phyloP scores from a whole-genome alignment of 108 stramenopile species.

The Discostella stelligeroides region DNA sequence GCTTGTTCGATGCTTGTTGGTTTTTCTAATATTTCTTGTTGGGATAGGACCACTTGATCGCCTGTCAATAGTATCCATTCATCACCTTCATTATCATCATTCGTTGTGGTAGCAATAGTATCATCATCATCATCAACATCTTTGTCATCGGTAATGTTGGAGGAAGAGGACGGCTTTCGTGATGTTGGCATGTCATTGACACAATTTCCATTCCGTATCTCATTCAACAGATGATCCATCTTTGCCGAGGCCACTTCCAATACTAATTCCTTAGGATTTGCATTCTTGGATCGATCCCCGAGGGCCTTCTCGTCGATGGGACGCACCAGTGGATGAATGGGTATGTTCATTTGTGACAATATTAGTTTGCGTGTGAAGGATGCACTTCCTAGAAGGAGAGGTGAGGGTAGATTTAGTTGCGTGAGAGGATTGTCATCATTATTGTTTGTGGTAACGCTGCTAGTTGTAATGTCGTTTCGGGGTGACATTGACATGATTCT shows the following conservation, averaged over 20 bases:
- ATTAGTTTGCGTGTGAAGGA: conserved; percentile 86
- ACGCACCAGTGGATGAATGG: conserved; percentile 61
- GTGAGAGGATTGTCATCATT: conserved; percentile 27
- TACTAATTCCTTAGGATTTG: conserved; percentile 58
- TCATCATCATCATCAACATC: neutral
- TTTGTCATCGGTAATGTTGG: neutral
- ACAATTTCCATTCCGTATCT: conserved; percentile 45
- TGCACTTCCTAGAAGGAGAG: conserved; percentile 74
- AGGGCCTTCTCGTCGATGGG: conserved; percentile 81
- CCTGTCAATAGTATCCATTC: conserved; percentile 74
- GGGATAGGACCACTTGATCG: conserved; percentile 85
- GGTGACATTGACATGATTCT: too few relatives aligned
- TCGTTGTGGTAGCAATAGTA: too few relatives aligned
- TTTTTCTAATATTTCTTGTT: conserved; percentile 77
- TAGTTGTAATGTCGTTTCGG: too few relatives aligned
- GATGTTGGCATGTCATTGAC: conserved; percentile 48
- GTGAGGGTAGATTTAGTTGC: conserved; percentile 55
- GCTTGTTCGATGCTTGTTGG: conserved; percentile 72
- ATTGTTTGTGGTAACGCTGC: neutral
- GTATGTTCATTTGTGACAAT: conserved; percentile 78
- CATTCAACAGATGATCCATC: conserved; percentile 64
- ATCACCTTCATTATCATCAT: neutral
- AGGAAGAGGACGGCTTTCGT: too few relatives aligned
- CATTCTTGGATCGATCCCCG: conserved; percentile 71
- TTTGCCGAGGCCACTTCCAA: conserved; percentile 72